A percentile compares a stretch with the other conserved stretches of the same genome.
Conservation (phyloP, 2,329 filamentous ascomycete species). For the Microdochium nivale region DNA sequence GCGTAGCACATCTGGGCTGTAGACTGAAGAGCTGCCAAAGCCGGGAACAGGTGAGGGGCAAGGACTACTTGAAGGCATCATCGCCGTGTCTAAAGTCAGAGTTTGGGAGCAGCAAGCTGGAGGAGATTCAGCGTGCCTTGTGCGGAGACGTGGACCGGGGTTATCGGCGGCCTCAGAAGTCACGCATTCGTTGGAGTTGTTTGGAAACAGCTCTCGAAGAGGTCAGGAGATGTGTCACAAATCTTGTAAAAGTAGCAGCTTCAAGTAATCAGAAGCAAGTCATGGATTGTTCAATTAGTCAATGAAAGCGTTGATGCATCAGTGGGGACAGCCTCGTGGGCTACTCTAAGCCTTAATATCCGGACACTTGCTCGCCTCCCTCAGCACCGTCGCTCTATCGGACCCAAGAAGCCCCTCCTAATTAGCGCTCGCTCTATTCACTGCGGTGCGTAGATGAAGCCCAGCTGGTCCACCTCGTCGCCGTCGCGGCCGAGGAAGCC, state of each 20-base stretch:
- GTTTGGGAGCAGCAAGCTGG: too few species aligned
- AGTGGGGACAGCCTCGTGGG: neutral
- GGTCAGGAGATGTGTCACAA: neutral
- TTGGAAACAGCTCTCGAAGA: neutral
- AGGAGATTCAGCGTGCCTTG: too few species aligned
- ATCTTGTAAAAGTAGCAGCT: neutral
- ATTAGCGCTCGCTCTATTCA: too few species aligned
- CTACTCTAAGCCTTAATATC: neutral
- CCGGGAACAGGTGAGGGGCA: too few species aligned
- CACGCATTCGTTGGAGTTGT: neutral
- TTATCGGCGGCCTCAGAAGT: neutral
- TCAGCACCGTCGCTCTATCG: neutral
- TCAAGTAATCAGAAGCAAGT: neutral
- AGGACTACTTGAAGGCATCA: too few species aligned
- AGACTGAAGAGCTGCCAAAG: too few species aligned
- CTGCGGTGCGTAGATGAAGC: constrained; percentile 34
- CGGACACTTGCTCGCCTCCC: neutral
- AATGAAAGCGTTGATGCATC: neutral
- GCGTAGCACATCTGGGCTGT: too few species aligned
- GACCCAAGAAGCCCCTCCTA: neutral
- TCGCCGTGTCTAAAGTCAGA: too few species aligned
- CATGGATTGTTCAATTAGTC: neutral
- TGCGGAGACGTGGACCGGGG: neutral
- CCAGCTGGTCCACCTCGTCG: constrained; percentile 47
- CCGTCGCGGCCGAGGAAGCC: constrained; percentile 42